Conservation (phyloP, 345 rosid species). For the Camelina sativa region DNA sequence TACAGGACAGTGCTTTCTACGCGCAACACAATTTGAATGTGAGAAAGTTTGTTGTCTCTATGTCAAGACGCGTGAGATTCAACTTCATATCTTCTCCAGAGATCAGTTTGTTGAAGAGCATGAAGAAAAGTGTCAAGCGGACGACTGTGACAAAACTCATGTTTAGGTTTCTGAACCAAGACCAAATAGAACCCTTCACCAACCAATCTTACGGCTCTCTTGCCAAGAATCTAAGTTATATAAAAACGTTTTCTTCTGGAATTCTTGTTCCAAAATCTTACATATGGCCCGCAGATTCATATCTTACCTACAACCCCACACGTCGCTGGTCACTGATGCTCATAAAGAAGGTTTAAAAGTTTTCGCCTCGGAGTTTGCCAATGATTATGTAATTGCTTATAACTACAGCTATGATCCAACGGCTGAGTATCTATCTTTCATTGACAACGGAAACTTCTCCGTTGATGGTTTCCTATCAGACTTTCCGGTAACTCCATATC, state of each 20-base stretch:
- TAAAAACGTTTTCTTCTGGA: slow-evolving; percentile 80
- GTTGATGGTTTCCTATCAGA: slow-evolving; percentile 85
- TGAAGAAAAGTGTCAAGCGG: slow-evolving; percentile 47
- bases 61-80: slow-evolving; percentile 45
- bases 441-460: slow-evolving; percentile 74
- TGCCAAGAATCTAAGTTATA: slow-evolving; percentile 55
- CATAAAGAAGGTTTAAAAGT: slow-evolving; percentile 73
- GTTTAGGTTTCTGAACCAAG: slow-evolving; percentile 55
- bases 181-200: slow-evolving; percentile 63
- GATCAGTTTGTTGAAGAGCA: slow-evolving; percentile 54
- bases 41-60: slow-evolving; percentile 55
- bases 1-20: slow-evolving; percentile 62
- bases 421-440: slow-evolving; percentile 55
- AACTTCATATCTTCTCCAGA: slow-evolving; percentile 78
- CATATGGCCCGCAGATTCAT: slow-evolving; percentile 60
- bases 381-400: slow-evolving; percentile 59
- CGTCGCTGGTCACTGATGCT: slow-evolving; percentile 64
- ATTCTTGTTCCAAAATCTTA: slow-evolving; percentile 70
- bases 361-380: slow-evolving; percentile 69
- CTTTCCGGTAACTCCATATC: slow-evolving; percentile 74
- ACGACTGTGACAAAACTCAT: slow-evolving; percentile 51
- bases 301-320: slow-evolving; percentile 55
- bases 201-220: slow-evolving; percentile 67
- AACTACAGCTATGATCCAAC: slow-evolving; percentile 76
- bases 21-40: slow-evolving; percentile 60